These are phyloP conservation scores for Biancaea sappan DNA, from an alignment of 306 rosid species.

Conservation along the genomic window DNA sequence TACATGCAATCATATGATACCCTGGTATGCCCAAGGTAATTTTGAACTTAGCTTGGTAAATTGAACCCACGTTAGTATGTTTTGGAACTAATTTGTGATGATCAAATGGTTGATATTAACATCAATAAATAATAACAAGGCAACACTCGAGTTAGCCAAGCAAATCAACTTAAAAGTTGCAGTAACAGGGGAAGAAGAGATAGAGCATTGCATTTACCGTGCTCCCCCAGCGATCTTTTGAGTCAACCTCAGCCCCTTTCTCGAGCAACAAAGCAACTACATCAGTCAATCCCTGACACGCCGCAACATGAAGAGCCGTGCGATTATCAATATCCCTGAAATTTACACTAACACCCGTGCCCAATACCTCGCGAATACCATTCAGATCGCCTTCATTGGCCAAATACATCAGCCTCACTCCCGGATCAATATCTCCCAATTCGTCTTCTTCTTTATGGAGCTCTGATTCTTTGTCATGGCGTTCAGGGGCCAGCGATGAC, in stretches of 20 bases:
- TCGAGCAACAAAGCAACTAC: conserved; percentile 74
- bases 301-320: conserved; percentile 88
- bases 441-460: conserved; percentile 14
- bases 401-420: conserved; percentile 77
- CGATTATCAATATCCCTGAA: conserved; percentile 77
- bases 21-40: neutral
- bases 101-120: neutral
- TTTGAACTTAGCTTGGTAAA: neutral
- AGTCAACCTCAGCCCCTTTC: conserved; percentile 72
- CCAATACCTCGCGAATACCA: conserved; percentile 73
- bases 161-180: neutral
- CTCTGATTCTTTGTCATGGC: conserved; percentile 20
- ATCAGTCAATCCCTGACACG: conserved; percentile 76
- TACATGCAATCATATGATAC: neutral
- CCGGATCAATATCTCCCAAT: conserved; percentile 50
- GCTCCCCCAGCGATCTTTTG: conserved; percentile 96
- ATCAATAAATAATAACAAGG: neutral
- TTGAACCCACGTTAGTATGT: neutral
- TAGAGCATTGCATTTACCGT: conserved; percentile 49
- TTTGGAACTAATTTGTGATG: neutral
- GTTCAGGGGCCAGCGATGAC: conserved; percentile 85
- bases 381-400: conserved; percentile 80
- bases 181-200: neutral
- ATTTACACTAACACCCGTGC: conserved; percentile 69
- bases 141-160: neutral